Evolutionary conservation across 805 yeast species (phyloP).

Genomic region (Pichia eremophila): DNA sequence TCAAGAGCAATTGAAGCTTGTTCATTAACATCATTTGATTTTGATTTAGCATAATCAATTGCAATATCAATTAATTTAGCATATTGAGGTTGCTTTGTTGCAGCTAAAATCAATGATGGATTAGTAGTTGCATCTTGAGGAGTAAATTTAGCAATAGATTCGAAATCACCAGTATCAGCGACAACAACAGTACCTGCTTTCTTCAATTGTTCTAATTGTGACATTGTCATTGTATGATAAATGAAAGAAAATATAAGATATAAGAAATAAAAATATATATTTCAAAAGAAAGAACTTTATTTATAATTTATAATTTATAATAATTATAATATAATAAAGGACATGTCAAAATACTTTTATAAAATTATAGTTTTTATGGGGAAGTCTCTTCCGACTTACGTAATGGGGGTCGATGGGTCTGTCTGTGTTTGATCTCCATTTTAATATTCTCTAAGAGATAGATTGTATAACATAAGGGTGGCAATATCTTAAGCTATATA

Average conservation of each 20-base stretch:
- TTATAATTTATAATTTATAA: no score
- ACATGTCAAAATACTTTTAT: no score
- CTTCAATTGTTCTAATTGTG: conserved; percentile 89
- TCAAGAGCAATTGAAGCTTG: conserved; percentile 81
- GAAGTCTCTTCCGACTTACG: no score
- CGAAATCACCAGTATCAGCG: conserved; percentile 98
- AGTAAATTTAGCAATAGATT: conserved; percentile 91
- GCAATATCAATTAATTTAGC: conserved; percentile 86
- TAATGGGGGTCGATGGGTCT: no score
- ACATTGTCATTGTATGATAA: conserved; percentile 25
- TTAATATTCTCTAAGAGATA: no score
- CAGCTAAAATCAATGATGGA: conserved; percentile 95
- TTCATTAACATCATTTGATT: conserved; percentile 50
- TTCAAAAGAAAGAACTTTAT: no score
- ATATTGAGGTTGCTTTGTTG: conserved; percentile 83
- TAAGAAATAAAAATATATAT: no score
- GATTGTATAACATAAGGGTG: no score
- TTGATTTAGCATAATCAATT: conserved; percentile 68
- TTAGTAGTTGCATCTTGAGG: conserved; percentile 99
- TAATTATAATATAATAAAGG: no score
- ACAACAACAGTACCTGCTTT: conserved; percentile 94
- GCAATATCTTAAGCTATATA: no score
- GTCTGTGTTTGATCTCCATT: no score
- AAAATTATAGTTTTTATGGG: no score
- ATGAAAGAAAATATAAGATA: background rate